A percentile compares a stretch with the other conserved stretches of the same genome.
Evolutionary conservation across 2,329 filamentous ascomycete species (phyloP).

Genomic region (Penicillium concentricum): DNA sequence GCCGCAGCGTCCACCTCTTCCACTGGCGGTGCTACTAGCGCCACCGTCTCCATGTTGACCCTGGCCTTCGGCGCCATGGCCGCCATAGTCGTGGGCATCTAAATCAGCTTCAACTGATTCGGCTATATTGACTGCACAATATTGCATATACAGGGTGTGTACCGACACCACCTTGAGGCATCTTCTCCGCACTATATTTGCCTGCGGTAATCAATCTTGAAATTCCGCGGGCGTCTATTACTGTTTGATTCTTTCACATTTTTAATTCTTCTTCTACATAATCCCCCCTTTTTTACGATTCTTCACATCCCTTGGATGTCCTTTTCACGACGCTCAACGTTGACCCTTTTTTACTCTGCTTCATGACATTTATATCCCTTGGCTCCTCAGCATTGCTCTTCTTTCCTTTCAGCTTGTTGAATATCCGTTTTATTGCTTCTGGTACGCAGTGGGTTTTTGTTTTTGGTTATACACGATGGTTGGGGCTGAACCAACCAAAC

Average conservation of each 20-base stretch:
- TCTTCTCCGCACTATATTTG: conserved; percentile 1
- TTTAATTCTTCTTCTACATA: conserved; percentile 21
- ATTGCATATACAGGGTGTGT: conserved; percentile 6
- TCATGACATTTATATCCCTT: conserved; percentile 25
- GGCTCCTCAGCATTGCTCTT: conserved; percentile 19
- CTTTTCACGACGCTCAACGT: conserved; percentile 27
- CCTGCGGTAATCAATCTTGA: conserved; percentile 1
- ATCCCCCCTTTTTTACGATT: conserved; percentile 19
- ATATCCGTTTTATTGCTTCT: conserved; percentile 15
- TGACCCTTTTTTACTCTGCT: conserved; percentile 15
- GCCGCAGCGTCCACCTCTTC: conserved; percentile 15
- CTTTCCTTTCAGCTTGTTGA: conserved; percentile 12
- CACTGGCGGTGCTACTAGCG: conserved; percentile 17
- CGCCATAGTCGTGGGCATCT: conserved; percentile 25
- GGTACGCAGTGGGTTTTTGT: conserved; percentile 20
- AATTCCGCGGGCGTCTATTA: conserved; percentile 9
- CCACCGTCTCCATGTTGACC: conserved; percentile 23
- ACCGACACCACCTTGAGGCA: conserved; percentile 4
- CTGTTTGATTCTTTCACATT: conserved; percentile 13
- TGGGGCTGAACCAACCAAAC: conserved; percentile 9
- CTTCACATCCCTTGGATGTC: conserved; percentile 10
- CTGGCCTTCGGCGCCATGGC: conserved; percentile 26
- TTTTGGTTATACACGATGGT: conserved; percentile 16
- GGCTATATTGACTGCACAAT: not conserved
- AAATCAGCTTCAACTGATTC: conserved; percentile 9